phyloP scores from a whole-genome alignment of 2,329 filamentous ascomycete species.

The Aspergillus unguis region DNA sequence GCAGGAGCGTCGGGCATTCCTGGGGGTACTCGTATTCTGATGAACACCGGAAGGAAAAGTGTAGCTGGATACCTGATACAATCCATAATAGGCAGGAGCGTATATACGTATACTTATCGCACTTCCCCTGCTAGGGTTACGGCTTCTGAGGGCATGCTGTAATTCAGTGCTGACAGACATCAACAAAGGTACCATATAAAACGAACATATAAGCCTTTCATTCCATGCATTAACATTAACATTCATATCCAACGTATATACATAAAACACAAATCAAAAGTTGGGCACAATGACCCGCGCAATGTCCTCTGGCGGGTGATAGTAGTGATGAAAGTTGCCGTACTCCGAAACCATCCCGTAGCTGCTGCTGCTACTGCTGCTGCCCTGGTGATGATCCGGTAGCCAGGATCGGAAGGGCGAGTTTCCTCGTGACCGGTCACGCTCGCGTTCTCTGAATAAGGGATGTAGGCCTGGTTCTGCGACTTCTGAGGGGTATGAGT shows the following conservation, averaged over 20 bases:
- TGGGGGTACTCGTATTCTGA: too few relatives aligned
- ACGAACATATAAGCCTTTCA: neutral
- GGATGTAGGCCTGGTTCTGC: conserved; percentile 25
- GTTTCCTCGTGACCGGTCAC: conserved; percentile 22
- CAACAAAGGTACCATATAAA: neutral
- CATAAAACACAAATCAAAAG: neutral
- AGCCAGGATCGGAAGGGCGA: conserved; percentile 35
- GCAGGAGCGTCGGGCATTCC: neutral
- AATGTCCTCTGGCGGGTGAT: conserved; percentile 6
- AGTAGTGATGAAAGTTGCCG: conserved; percentile 19
- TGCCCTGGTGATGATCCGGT: conserved; percentile 29
- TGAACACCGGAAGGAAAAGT: too few relatives aligned
- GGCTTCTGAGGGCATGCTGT: too few relatives aligned
- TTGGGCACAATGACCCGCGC: conserved; percentile 6
- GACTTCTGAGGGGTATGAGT: conserved; percentile 21
- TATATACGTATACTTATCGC: too few relatives aligned
- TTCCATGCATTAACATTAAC: conserved; percentile 5
- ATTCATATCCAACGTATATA: neutral
- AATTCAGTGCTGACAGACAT: neutral
- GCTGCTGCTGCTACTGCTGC: conserved; percentile 24
- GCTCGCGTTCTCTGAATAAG: conserved; percentile 3
- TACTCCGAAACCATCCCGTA: conserved; percentile 31
- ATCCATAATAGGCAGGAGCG: too few relatives aligned
- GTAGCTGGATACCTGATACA: too few relatives aligned
- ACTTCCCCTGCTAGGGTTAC: too few relatives aligned